Evolutionary conservation across 129 eudicot species (phyloP).

Genomic region (Daucus carota): DNA sequence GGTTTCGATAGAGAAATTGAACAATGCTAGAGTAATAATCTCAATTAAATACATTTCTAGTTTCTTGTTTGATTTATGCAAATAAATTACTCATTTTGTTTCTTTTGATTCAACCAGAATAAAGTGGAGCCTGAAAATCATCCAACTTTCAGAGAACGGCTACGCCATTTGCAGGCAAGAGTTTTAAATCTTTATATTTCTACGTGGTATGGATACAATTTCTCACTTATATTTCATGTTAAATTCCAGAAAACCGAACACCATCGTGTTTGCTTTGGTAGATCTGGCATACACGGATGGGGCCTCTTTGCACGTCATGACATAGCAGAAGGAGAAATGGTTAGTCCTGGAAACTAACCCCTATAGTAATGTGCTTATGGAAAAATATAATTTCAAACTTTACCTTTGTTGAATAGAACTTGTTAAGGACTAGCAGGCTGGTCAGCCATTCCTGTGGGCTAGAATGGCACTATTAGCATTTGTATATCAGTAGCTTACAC

Average conservation of each 20-base stretch:
- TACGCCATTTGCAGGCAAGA: slow-evolving; percentile 77
- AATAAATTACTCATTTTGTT: not conserved
- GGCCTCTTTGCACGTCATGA: slow-evolving; percentile 89
- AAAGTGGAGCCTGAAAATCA: slow-evolving; percentile 62
- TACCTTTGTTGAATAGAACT: not conserved
- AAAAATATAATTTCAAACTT: not conserved
- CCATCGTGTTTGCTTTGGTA: slow-evolving; percentile 89
- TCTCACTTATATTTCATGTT: slow-evolving; percentile 14
- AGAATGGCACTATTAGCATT: not conserved
- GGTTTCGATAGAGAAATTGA: slow-evolving; percentile 41
- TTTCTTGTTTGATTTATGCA: slow-evolving; percentile 5
- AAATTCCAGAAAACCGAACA: slow-evolving; percentile 79
- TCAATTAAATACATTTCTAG: not conserved
- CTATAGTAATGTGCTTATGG: no score
- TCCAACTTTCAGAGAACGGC: slow-evolving; percentile 81
- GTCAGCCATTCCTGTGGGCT: not conserved
- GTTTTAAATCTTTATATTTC: slow-evolving; percentile 6
- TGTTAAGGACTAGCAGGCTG: not conserved
- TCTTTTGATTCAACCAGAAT: slow-evolving; percentile 37
- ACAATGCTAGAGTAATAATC: slow-evolving; percentile 46
- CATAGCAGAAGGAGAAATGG: slow-evolving; percentile 97
- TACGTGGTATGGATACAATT: not conserved
- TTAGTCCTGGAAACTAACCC: slow-evolving; percentile 11
- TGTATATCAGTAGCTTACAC: not conserved
- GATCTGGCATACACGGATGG: slow-evolving; percentile 97